Evolutionary conservation across 2,329 filamentous ascomycete genomes (phyloP).

Genomic region (Colletotrichum musicola): DNA sequence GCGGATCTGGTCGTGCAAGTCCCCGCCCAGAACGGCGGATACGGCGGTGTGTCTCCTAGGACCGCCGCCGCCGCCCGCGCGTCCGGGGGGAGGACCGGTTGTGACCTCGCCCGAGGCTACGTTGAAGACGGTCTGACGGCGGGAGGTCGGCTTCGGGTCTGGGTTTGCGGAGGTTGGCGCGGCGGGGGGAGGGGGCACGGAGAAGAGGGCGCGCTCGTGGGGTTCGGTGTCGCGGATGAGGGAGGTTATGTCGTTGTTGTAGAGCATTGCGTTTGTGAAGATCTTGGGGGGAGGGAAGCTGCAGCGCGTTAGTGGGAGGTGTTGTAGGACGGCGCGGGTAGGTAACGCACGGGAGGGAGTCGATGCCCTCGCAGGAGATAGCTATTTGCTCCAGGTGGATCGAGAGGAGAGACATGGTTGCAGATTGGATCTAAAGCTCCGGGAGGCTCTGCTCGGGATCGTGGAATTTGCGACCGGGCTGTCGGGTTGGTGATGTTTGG

Average conservation of each 20-base stretch:
- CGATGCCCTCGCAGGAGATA: constrained; percentile 81
- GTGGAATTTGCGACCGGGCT: not conserved
- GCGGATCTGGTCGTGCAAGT: constrained; percentile 85
- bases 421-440: not conserved
- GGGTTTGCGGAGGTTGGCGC: constrained; percentile 54
- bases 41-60: constrained; percentile 85
- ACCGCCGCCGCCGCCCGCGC: constrained; percentile 47
- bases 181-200: constrained; percentile 79
- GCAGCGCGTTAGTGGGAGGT: constrained; percentile 34
- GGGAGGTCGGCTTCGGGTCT: constrained; percentile 57
- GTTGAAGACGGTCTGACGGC: constrained; percentile 75
- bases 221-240: constrained; percentile 95
- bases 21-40: constrained; percentile 86
- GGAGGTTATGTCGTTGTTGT: constrained; percentile 90
- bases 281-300: constrained; percentile 93
- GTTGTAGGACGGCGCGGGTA: constrained; percentile 38
- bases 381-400: constrained; percentile 82
- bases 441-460: not conserved
- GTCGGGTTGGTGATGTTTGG: constrained; percentile 20
- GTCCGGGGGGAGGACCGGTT: constrained; percentile 56
- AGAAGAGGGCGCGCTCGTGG: constrained; percentile 95
- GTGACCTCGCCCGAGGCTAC: constrained; percentile 73
- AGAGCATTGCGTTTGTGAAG: constrained; percentile 93
- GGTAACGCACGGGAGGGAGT: constrained; percentile 74
- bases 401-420: constrained; percentile 74